Evolutionary conservation across 495 filamentous ascomycete species (phyloP).

Genomic region (Aspergillus incahuasiensis): DNA sequence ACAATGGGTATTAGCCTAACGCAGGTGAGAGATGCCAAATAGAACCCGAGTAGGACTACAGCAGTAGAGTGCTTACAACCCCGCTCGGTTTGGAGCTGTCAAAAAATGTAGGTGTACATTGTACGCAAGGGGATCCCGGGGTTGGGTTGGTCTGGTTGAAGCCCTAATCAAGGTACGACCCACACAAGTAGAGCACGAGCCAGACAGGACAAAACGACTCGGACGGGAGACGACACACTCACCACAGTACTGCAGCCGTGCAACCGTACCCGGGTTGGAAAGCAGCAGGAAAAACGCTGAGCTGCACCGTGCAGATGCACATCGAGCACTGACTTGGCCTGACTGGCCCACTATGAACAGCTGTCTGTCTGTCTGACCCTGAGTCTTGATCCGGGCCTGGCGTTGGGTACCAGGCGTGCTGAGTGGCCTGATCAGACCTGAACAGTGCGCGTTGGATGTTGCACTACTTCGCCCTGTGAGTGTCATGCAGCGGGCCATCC

Average conservation of each 20-base stretch:
- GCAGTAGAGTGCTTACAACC: not conserved
- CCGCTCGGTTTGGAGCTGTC: not conserved
- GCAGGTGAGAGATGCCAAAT: not conserved
- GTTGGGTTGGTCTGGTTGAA: not conserved
- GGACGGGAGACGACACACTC: not conserved
- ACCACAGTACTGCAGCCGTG: not conserved
- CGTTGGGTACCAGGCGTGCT: too few species aligned
- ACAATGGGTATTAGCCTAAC: not conserved
- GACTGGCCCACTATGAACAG: not conserved
- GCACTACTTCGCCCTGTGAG: not conserved
- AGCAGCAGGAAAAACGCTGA: not conserved
- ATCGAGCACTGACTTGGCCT: not conserved
- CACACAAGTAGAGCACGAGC: not conserved
- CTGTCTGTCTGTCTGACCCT: not conserved
- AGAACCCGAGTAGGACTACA: not conserved
- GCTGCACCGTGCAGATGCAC: not conserved
- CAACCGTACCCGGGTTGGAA: not conserved
- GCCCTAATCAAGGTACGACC: not conserved
- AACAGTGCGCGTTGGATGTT: constrained; percentile 3
- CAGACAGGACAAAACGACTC: not conserved
- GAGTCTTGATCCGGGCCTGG: not conserved
- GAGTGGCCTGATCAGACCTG: not conserved
- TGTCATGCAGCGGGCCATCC: constrained; percentile 2
- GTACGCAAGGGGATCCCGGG: not conserved
- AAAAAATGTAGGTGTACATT: not conserved